A percentile compares a stretch with the other conserved stretches of the same genome.
Conservation (phyloP, 176 grass and related monocot species). For the Musa troglodytarum region DNA sequence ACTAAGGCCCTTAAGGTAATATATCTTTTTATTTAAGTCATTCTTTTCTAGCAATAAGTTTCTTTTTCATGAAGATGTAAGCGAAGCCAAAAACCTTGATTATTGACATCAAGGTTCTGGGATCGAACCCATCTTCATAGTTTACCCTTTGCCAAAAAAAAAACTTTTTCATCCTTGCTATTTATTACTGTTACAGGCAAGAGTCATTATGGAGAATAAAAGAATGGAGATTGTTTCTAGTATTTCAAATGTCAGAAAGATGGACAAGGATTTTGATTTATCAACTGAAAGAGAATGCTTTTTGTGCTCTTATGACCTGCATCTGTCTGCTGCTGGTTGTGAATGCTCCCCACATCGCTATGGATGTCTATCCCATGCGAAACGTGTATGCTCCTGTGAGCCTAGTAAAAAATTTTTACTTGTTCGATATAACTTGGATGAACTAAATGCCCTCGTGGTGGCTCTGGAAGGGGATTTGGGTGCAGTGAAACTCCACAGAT, state of each 20-base stretch:
- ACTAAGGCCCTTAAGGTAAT: constrained; percentile 64
- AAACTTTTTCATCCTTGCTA: not conserved
- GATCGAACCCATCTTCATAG: too few species aligned
- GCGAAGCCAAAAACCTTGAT: too few species aligned
- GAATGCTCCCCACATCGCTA: constrained; percentile 66
- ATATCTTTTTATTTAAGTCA: not conserved
- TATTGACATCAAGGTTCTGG: too few species aligned
- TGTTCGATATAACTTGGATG: constrained; percentile 55
- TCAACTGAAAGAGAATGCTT: constrained; percentile 79
- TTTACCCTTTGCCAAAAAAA: too few species aligned
- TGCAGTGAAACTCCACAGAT: constrained; percentile 28
- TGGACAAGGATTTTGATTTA: constrained; percentile 51
- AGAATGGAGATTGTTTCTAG: constrained; percentile 22
- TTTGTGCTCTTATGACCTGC: constrained; percentile 82
- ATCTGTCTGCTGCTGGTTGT: constrained; percentile 72
- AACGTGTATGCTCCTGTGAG: constrained; percentile 62
- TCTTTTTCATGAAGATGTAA: not conserved
- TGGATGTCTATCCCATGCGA: constrained; percentile 66
- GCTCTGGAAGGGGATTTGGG: constrained; percentile 60
- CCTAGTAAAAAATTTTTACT: constrained; percentile 33
- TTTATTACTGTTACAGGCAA: constrained; percentile 33
- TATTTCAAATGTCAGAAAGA: constrained; percentile 34
- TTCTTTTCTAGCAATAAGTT: not conserved
- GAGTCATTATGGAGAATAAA: constrained; percentile 56
- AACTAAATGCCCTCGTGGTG: constrained; percentile 53